phyloP scores from a whole-genome alignment of 345 rosid species.

The Eucalyptus sp. region DNA sequence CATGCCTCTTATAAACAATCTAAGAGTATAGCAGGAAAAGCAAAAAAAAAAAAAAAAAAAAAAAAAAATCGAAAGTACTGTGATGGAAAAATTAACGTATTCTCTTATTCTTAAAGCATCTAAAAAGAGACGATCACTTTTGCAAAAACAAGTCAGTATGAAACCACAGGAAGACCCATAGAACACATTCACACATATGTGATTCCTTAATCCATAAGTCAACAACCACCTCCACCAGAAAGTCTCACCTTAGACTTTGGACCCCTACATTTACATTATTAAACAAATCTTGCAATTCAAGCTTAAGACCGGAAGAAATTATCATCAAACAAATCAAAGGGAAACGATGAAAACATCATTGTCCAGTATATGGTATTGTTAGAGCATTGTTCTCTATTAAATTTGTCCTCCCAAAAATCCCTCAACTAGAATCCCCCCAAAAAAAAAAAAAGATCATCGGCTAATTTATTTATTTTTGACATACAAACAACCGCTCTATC shows the following conservation, averaged over 20 bases:
- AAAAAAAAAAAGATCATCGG: background rate
- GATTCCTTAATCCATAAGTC: background rate
- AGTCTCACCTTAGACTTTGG: background rate
- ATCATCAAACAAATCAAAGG: too few species aligned
- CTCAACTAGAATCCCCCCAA: background rate
- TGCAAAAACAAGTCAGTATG: too few species aligned
- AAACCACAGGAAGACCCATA: too few species aligned
- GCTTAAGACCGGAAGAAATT: background rate
- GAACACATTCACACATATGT: background rate
- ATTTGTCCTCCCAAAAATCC: background rate
- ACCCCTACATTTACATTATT: background rate
- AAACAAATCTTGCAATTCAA: background rate
- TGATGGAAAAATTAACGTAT: too few species aligned
- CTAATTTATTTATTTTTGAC: background rate
- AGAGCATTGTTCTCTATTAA: background rate
- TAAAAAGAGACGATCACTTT: too few species aligned
- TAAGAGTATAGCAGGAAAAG: background rate
- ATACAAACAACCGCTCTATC: background rate
- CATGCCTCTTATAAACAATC: background rate
- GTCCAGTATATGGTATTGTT: too few species aligned
- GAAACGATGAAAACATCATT: background rate
- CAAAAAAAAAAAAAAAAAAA: too few species aligned
- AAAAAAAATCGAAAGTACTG: fast-evolving
- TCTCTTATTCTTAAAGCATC: background rate
- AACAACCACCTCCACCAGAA: background rate